These are phyloP conservation scores for Tephrocybe sp. DNA, from an alignment of 768 basidiomycete species.

Conservation along the genomic window DNA sequence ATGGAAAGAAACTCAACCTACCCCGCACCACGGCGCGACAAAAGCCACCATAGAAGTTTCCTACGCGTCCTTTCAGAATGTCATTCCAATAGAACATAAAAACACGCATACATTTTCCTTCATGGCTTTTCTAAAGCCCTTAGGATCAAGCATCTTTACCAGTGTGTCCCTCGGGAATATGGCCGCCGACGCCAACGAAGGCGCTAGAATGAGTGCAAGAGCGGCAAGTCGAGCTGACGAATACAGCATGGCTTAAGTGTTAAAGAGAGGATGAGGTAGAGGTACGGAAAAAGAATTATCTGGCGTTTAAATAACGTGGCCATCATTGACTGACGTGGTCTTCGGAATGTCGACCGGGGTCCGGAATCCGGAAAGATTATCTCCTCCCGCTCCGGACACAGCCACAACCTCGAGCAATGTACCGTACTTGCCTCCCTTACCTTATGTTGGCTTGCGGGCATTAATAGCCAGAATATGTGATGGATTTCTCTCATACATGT, in stretches of 20 bases:
- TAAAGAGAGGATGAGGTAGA: background rate
- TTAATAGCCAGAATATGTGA: too few relatives aligned
- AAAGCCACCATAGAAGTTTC: slow-evolving; percentile 82
- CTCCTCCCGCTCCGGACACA: background rate
- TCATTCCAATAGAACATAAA: background rate
- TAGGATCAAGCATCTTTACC: slow-evolving; percentile 74
- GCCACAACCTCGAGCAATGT: too few relatives aligned
- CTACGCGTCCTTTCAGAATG: slow-evolving; percentile 31
- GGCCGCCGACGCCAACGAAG: slow-evolving; percentile 51
- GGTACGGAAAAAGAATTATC: background rate
- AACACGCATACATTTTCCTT: slow-evolving; percentile 60
- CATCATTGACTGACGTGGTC: slow-evolving; percentile 10
- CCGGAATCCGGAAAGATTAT: background rate
- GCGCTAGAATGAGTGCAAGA: slow-evolving; percentile 34
- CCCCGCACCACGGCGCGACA: slow-evolving; percentile 94
- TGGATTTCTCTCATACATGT: too few relatives aligned
- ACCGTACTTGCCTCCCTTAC: too few relatives aligned
- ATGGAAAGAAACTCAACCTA: slow-evolving; percentile 32
- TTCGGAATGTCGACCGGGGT: slow-evolving; percentile 9
- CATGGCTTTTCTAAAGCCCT: slow-evolving; percentile 69
- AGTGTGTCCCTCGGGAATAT: slow-evolving; percentile 45
- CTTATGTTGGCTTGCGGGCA: too few relatives aligned
- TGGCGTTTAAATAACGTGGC: background rate
- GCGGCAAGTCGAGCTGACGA: slow-evolving; percentile 31
- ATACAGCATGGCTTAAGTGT: slow-evolving; percentile 34